Evolutionary conservation across 345 rosid genomes (phyloP).

Genomic region (Firmiana major): DNA sequence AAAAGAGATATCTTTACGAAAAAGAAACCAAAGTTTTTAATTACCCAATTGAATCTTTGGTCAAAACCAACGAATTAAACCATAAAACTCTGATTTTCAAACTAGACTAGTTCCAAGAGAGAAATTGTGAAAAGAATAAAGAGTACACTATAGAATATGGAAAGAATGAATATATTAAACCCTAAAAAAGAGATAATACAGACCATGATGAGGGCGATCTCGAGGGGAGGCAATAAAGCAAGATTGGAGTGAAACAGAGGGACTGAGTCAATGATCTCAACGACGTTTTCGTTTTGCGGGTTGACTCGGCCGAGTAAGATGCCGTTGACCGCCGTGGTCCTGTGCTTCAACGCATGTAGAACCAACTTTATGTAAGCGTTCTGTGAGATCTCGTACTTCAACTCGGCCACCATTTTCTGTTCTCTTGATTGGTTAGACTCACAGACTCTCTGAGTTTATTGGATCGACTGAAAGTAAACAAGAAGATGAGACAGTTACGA

Average conservation of each 20-base stretch:
- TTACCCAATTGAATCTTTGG: neutral
- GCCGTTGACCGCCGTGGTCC: constrained; percentile 83
- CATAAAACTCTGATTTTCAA: neutral
- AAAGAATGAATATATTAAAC: neutral
- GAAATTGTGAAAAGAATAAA: neutral
- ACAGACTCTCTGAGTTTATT: neutral
- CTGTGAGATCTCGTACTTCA: constrained; percentile 73
- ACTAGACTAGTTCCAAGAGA: neutral
- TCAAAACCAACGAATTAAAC: neutral
- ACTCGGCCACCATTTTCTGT: constrained; percentile 36
- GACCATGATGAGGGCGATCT: constrained; percentile 93
- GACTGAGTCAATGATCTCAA: constrained; percentile 80
- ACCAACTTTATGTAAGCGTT: constrained; percentile 83
- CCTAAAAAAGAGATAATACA: constrained; percentile 1
- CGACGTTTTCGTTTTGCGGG: constrained; percentile 39
- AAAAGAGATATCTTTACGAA: neutral
- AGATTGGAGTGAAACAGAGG: constrained; percentile 91
- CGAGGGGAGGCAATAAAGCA: constrained; percentile 84
- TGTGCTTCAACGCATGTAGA: constrained; percentile 78
- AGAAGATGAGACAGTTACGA: neutral
- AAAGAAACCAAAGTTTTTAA: too few relatives aligned
- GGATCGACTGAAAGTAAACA: neutral
- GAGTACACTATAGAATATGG: too few relatives aligned
- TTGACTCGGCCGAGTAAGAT: constrained; percentile 63
- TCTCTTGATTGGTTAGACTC: neutral